Evolutionary conservation across 257 asterid species (phyloP).

Genomic region (Catharanthus roseus): DNA sequence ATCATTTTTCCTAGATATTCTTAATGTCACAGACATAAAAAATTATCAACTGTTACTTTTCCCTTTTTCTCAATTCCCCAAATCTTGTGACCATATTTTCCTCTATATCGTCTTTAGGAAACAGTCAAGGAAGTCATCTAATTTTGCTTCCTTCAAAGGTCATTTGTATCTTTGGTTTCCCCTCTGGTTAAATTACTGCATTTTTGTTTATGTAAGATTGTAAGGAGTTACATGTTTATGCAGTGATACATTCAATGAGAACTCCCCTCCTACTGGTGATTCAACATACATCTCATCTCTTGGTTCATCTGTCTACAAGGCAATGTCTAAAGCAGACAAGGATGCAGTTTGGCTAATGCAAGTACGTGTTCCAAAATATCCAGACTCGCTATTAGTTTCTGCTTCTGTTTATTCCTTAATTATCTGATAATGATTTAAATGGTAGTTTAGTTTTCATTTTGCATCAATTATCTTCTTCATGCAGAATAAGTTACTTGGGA

Average conservation of each 20-base stretch:
- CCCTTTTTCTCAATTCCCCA: background rate
- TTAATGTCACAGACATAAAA: background rate
- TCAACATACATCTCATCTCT: slow-evolving; percentile 77
- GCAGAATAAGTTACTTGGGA: background rate
- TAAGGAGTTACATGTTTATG: slow-evolving; percentile 20
- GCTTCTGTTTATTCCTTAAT: background rate
- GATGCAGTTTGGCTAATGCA: slow-evolving; percentile 99
- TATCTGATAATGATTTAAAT: background rate
- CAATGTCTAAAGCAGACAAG: slow-evolving; percentile 75
- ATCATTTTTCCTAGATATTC: background rate
- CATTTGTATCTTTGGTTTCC: slow-evolving; percentile 6
- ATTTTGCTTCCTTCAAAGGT: slow-evolving; percentile 3
- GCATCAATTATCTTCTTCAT: background rate
- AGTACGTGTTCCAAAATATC: slow-evolving; percentile 33
- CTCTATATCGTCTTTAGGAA: background rate
- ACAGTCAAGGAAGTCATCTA: background rate
- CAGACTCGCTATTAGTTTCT: slow-evolving; percentile 11
- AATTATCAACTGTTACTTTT: background rate
- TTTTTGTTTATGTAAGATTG: slow-evolving; percentile 6
- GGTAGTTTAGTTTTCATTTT: background rate
- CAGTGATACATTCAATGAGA: slow-evolving; percentile 96
- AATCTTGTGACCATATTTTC: background rate
- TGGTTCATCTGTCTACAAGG: slow-evolving; percentile 83
- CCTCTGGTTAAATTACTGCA: slow-evolving; percentile 3
- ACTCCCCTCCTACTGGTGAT: slow-evolving; percentile 84